Conservation (phyloP, 1,139 yeast species). For the Lodderomyces beijingensis region DNA sequence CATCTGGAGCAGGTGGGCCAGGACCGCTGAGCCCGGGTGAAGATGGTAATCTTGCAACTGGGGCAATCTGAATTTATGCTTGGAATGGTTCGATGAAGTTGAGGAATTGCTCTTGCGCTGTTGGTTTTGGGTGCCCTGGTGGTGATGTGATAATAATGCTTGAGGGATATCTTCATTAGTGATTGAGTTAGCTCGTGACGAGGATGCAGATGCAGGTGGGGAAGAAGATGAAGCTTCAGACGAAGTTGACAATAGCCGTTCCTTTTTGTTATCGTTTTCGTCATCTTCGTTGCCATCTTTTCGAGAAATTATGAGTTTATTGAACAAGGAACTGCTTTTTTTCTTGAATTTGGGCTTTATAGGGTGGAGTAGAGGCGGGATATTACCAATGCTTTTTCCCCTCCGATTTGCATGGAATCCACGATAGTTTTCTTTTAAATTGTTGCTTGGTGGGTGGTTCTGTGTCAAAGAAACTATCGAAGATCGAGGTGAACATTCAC, state of each 20-base stretch:
- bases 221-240: conserved; percentile 5
- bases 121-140: conserved; percentile 4
- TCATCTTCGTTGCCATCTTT: conserved; percentile 25
- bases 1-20: conserved; percentile 11
- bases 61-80: conserved; percentile 36
- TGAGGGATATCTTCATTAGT: conserved; percentile 3
- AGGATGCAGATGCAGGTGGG: conserved; percentile 3
- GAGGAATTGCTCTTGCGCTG: conserved; percentile 14
- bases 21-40: conserved; percentile 7
- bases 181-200: conserved; percentile 7
- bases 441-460: background rate
- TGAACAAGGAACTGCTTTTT: conserved; percentile 41
- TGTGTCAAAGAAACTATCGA: conserved; percentile 17
- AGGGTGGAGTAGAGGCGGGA: conserved; percentile 51
- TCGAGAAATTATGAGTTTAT: conserved; percentile 45
- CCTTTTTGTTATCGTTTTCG: conserved; percentile 1
- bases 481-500: conserved; percentile 21
- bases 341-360: conserved; percentile 46
- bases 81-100: conserved; percentile 15
- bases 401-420: conserved; percentile 47
- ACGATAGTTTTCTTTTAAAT: conserved; percentile 31
- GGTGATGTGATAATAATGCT: background rate
- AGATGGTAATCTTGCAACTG: conserved; percentile 28
- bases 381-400: conserved; percentile 25
- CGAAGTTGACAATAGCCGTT: background rate